phyloP scores from a whole-genome alignment of 2,329 filamentous ascomycete genomes.

The Trichoderma sp. region DNA sequence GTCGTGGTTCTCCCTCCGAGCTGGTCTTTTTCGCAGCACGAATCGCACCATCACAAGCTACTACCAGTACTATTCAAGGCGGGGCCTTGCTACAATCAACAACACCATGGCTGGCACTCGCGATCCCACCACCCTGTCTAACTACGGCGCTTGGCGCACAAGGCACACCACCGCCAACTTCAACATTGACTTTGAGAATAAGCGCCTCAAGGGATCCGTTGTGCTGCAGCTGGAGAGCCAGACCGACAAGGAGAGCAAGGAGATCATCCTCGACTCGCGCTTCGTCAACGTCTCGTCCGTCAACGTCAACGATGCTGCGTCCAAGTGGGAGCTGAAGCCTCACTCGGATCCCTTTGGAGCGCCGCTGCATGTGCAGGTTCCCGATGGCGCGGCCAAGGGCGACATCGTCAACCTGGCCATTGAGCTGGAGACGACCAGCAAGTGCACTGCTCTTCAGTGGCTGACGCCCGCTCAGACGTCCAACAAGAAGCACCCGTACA shows the following conservation, averaged over 20 bases:
- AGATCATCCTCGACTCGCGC: conserved; percentile 87
- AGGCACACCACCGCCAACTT: conserved; percentile 80
- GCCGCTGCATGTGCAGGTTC: conserved; percentile 64
- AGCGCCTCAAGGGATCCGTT: conserved; percentile 74
- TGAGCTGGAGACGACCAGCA: conserved; percentile 73
- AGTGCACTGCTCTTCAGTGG: conserved; percentile 94
- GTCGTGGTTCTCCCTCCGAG: conserved; percentile 25
- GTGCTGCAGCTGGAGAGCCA: conserved; percentile 72
- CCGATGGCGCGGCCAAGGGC: conserved; percentile 53
- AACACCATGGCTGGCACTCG: conserved; percentile 41
- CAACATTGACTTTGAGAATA: conserved; percentile 77
- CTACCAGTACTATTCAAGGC: neutral
- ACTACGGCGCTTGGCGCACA: conserved; percentile 85
- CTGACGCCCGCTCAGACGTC: conserved; percentile 89
- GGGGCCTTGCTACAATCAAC: conserved; percentile 31
- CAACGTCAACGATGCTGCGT: conserved; percentile 61
- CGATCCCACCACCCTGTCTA: conserved; percentile 87
- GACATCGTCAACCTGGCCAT: conserved; percentile 58
- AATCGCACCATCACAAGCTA: conserved; percentile 11
- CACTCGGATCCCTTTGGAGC: conserved; percentile 71
- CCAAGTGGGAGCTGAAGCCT: conserved; percentile 67
- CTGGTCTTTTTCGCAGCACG: conserved; percentile 13
- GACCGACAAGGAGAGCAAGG: conserved; percentile 67
- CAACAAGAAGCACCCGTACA: conserved; percentile 93
- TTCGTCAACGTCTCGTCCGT: conserved; percentile 72